These are phyloP conservation scores for Limnomonas spitsbergensis DNA, from an alignment of 139 green algal species.

Conservation along the genomic window DNA sequence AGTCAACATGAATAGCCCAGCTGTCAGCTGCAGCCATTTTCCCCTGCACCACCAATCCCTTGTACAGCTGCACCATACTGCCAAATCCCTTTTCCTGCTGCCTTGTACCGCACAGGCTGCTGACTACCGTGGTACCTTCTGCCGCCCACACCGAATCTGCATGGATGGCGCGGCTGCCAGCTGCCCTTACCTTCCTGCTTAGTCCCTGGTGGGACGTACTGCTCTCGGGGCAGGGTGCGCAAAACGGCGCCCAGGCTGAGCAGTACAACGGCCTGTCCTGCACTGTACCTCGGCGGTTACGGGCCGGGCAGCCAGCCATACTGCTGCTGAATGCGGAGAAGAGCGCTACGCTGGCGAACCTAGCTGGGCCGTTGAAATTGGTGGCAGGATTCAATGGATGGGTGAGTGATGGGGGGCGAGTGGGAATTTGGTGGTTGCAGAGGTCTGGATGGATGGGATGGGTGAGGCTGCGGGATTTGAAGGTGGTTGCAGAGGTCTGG, in stretches of 20 bases:
- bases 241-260: background rate
- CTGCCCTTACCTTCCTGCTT: constrained; percentile 35
- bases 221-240: too few species aligned
- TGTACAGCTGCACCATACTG: too few species aligned
- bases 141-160: constrained; percentile 38
- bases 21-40: too few species aligned
- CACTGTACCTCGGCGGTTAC: constrained; percentile 17
- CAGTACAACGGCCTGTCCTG: constrained; percentile 17
- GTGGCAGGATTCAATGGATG: constrained; percentile 8
- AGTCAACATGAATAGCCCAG: too few species aligned
- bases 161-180: constrained; percentile 35
- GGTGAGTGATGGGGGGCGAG: too few species aligned
- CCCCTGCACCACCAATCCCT: too few species aligned
- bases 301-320: constrained; percentile 14
- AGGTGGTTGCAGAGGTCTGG: too few species aligned
- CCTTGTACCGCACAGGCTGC: background rate
- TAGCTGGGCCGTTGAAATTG: background rate
- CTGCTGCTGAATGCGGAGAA: constrained; percentile 15
- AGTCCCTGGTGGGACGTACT: constrained; percentile 23
- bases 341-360: background rate
- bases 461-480: too few species aligned
- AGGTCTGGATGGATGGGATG: too few species aligned
- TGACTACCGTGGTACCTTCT: constrained; percentile 16
- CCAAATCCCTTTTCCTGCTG: too few species aligned
- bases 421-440: too few species aligned